phyloP scores from a whole-genome alignment of 768 basidiomycete genomes.

The Macrocybe gigantea region DNA sequence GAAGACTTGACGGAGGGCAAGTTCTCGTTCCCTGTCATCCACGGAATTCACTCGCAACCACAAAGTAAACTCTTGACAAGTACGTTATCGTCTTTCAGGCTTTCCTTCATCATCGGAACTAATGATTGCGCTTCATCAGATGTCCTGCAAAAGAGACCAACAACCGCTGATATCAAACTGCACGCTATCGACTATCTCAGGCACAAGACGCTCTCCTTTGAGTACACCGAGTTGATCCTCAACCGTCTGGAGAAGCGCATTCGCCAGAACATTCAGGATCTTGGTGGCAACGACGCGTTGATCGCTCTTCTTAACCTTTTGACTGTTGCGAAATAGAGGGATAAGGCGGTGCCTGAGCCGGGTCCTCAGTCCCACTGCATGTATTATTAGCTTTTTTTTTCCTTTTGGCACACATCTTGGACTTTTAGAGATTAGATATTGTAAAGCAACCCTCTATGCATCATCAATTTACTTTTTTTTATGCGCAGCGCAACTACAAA shows the following conservation, averaged over 20 bases:
- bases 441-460: too few relatives aligned
- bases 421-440: too few relatives aligned
- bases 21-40: slow-evolving; percentile 80
- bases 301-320: slow-evolving; percentile 38
- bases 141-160: slow-evolving; percentile 67
- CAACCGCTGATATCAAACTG: slow-evolving; percentile 54
- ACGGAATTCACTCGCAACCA: slow-evolving; percentile 60
- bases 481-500: too few relatives aligned
- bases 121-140: slow-evolving; percentile 30
- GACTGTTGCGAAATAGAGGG: slow-evolving; percentile 12
- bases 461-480: too few relatives aligned
- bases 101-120: neutral
- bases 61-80: slow-evolving; percentile 64
- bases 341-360: too few relatives aligned
- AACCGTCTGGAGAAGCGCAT: slow-evolving; percentile 48
- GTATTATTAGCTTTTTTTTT: too few relatives aligned
- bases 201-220: slow-evolving; percentile 62
- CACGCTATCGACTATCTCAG: slow-evolving; percentile 63
- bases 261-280: slow-evolving; percentile 42
- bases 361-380: too few relatives aligned
- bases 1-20: slow-evolving; percentile 87
- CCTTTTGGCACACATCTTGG: too few relatives aligned
- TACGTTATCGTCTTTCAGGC: slow-evolving; percentile 24
- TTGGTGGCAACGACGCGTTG: slow-evolving; percentile 63
- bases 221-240: slow-evolving; percentile 61